Conservation (phyloP, 2,329 filamentous ascomycete species). For the Simplicillium sp. region DNA sequence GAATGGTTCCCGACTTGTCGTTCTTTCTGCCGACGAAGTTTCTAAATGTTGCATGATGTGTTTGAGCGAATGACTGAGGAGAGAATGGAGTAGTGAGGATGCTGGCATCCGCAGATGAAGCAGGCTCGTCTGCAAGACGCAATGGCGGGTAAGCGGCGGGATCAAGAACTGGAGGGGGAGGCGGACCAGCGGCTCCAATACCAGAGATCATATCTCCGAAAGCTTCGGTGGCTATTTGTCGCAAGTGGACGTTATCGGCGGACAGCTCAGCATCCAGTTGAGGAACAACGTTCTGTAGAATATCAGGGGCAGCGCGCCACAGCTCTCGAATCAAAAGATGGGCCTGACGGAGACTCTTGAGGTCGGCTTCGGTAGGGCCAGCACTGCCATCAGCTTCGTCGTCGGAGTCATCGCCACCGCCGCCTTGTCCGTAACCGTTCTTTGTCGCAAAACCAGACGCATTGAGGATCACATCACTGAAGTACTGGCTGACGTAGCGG, state of each 20-base stretch:
- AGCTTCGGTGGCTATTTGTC: slow-evolving; percentile 83
- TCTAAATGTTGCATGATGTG: slow-evolving; percentile 69
- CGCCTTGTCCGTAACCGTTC: slow-evolving; percentile 49
- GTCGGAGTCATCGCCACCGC: slow-evolving; percentile 57
- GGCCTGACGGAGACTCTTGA: slow-evolving; percentile 82
- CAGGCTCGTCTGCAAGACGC: slow-evolving; percentile 47
- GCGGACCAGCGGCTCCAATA: slow-evolving; percentile 83
- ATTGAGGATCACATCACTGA: slow-evolving; percentile 92
- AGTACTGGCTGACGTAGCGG: slow-evolving; percentile 88
- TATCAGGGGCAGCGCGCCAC: slow-evolving; percentile 82
- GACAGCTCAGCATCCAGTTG: slow-evolving; percentile 88
- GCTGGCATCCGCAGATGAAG: slow-evolving; percentile 38
- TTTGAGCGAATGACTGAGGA: slow-evolving; percentile 80
- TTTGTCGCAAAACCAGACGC: slow-evolving; percentile 54
- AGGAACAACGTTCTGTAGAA: slow-evolving; percentile 86
- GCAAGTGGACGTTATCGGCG: slow-evolving; percentile 79
- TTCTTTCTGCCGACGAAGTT: slow-evolving; percentile 77
- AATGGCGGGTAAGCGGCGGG: slow-evolving; percentile 77
- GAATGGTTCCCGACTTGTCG: slow-evolving; percentile 76
- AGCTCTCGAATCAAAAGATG: slow-evolving; percentile 84
- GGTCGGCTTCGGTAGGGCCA: slow-evolving; percentile 70
- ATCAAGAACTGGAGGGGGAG: slow-evolving; percentile 62
- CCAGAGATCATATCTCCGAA: slow-evolving; percentile 91
- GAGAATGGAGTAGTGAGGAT: slow-evolving; percentile 76
- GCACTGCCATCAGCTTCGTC: slow-evolving; percentile 51